Evolutionary conservation across 2,329 filamentous ascomycete species (phyloP).

Genomic region (Phialocephala subalpina): DNA sequence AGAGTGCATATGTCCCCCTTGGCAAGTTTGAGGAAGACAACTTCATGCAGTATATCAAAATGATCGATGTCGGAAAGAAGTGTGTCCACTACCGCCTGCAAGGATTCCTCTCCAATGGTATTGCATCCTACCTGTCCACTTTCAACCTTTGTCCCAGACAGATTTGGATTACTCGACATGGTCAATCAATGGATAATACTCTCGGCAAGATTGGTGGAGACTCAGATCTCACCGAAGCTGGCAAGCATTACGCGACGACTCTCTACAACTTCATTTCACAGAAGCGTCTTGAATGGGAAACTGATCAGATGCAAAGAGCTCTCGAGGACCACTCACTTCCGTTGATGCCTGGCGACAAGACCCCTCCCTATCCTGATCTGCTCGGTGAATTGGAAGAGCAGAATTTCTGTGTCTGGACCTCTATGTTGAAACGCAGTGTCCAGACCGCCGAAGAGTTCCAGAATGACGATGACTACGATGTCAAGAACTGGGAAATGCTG

Average conservation of each 20-base stretch:
- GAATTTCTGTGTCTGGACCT: constrained; percentile 98
- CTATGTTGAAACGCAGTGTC: constrained; percentile 90
- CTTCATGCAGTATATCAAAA: constrained; percentile 91
- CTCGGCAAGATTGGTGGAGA: constrained; percentile 91
- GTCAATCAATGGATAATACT: constrained; percentile 88
- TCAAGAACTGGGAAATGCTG: constrained; percentile 97
- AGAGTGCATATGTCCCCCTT: constrained; percentile 91
- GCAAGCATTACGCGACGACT: constrained; percentile 79
- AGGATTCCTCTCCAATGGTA: constrained; percentile 90
- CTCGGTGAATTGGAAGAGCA: constrained; percentile 76
- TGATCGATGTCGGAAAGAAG: constrained; percentile 97
- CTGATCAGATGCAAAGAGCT: constrained; percentile 81
- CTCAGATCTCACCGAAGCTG: constrained; percentile 82
- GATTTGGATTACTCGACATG: constrained; percentile 98
- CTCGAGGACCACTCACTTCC: constrained; percentile 76
- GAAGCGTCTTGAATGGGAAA: constrained; percentile 82
- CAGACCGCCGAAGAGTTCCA: constrained; percentile 91
- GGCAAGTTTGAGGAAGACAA: constrained; percentile 91
- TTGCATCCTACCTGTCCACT: constrained; percentile 93
- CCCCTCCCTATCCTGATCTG: constrained; percentile 91
- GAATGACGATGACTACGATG: constrained; percentile 89
- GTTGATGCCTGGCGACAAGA: constrained; percentile 89
- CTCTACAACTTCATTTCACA: constrained; percentile 85
- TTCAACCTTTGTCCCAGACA: constrained; percentile 96
- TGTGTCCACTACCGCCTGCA: constrained; percentile 89